phyloP scores from a whole-genome alignment of 2,329 filamentous ascomycete species.

The Colletotrichum cuscutae region DNA sequence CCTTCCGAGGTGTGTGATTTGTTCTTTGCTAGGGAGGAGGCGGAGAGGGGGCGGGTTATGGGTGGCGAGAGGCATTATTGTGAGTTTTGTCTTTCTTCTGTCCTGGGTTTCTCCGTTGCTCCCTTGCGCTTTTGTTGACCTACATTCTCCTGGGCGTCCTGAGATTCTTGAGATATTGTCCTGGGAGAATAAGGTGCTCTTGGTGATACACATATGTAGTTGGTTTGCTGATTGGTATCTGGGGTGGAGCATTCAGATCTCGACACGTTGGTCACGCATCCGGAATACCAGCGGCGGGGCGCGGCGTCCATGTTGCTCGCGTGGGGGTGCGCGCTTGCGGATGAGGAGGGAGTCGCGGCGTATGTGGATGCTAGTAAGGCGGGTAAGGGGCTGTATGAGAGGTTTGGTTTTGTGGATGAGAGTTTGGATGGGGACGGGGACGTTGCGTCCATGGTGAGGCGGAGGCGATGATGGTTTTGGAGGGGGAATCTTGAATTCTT shows the following conservation, averaged over 20 bases:
- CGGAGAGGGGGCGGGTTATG: constrained; percentile 4
- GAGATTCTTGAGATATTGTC: no score
- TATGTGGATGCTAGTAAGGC: constrained; percentile 40
- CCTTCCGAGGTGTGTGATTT: neutral
- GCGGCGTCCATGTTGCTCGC: constrained; percentile 39
- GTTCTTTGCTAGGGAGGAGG: constrained; percentile 14
- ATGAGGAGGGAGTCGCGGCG: constrained; percentile 34
- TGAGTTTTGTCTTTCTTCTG: neutral
- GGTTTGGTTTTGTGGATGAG: constrained; percentile 25
- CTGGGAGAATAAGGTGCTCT: no score
- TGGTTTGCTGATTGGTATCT: no score
- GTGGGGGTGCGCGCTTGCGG: constrained; percentile 40
- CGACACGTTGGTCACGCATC: constrained; percentile 40
- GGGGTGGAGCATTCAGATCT: constrained; percentile 32
- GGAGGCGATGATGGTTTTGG: neutral
- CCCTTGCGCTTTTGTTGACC: neutral
- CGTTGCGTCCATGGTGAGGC: neutral
- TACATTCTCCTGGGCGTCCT: neutral
- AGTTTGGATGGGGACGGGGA: neutral
- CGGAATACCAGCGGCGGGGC: constrained; percentile 40
- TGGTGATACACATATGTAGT: no score
- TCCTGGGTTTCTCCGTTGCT: neutral
- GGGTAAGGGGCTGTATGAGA: constrained; percentile 14
- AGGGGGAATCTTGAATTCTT: no score
- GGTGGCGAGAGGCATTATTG: constrained; percentile 20